Percentiles rank a stretch among this genome's conserved stretches.
phyloP scores from a whole-genome alignment of 2,329 filamentous ascomycete species.

The Aspergillus luchuensis region DNA sequence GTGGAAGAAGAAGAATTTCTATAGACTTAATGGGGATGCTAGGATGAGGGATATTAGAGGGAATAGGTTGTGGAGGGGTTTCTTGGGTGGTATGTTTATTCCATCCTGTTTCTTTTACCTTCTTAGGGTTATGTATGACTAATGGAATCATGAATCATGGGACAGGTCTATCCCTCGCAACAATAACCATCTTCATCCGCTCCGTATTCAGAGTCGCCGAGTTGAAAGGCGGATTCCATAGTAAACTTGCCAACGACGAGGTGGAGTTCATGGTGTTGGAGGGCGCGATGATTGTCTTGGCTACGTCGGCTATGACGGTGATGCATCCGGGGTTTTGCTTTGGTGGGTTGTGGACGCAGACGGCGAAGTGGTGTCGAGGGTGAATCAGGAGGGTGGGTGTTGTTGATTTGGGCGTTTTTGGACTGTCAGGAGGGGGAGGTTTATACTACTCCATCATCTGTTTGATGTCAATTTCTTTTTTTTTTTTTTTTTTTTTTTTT shows the following conservation, averaged over 20 bases:
- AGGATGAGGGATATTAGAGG: no score
- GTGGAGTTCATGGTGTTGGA: constrained; percentile 56
- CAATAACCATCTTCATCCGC: constrained; percentile 50
- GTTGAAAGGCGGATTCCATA: constrained; percentile 51
- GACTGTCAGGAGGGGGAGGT: neutral
- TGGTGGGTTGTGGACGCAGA: constrained; percentile 14
- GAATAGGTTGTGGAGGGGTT: no score
- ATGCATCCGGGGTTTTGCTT: constrained; percentile 48
- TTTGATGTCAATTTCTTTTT: no score
- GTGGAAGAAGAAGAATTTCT: constrained; percentile 1
- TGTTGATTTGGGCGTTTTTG: neutral
- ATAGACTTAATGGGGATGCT: constrained; percentile 9
- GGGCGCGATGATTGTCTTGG: constrained; percentile 56
- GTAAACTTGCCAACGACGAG: constrained; percentile 53
- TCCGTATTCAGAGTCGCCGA: constrained; percentile 56
- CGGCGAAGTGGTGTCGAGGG: constrained; percentile 10
- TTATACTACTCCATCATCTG: no score
- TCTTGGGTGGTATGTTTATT: no score
- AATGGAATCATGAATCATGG: no score
- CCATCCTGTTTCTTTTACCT: no score
- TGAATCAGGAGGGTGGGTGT: neutral
- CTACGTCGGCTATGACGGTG: constrained; percentile 48
- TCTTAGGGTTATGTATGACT: no score
- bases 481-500: no score
- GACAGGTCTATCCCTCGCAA: constrained; percentile 39